Conservation (phyloP, 2,329 filamentous ascomycete species). For the Periconia sp. region DNA sequence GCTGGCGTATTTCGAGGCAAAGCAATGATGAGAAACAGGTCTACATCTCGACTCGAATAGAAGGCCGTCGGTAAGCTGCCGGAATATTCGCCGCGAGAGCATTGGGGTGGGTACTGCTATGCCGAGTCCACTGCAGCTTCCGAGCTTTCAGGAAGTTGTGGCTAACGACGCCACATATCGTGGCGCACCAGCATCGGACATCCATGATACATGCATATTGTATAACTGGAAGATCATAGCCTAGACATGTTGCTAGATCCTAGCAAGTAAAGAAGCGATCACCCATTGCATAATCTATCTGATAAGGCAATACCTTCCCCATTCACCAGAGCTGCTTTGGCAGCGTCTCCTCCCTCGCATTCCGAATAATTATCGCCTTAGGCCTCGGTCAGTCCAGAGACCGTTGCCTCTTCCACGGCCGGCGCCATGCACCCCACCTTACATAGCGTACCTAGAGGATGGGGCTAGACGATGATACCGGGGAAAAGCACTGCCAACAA, state of each 20-base stretch:
- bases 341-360: no score
- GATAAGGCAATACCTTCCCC: no score
- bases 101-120: slow-evolving; percentile 31
- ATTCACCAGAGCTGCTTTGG: no score
- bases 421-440: slow-evolving; percentile 5
- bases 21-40: slow-evolving; percentile 11
- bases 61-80: slow-evolving; percentile 42
- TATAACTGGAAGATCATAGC: no score
- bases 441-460: no score
- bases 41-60: slow-evolving; percentile 24
- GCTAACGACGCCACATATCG: slow-evolving; percentile 4
- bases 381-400: slow-evolving; percentile 21
- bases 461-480: no score
- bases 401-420: slow-evolving; percentile 26
- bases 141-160: slow-evolving; percentile 16
- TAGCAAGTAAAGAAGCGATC: no score
- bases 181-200: no score
- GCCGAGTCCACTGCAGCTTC: slow-evolving; percentile 20
- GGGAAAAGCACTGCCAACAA: no score
- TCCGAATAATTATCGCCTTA: slow-evolving; percentile 30
- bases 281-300: no score
- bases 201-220: no score
- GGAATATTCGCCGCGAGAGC: slow-evolving; percentile 46
- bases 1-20: slow-evolving; percentile 20
- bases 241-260: no score